Evolutionary conservation across 768 basidiomycete species (phyloP), one percentile per base, ranked within the genome.

Genomic region (Auricularia auricula-judae): DNA sequence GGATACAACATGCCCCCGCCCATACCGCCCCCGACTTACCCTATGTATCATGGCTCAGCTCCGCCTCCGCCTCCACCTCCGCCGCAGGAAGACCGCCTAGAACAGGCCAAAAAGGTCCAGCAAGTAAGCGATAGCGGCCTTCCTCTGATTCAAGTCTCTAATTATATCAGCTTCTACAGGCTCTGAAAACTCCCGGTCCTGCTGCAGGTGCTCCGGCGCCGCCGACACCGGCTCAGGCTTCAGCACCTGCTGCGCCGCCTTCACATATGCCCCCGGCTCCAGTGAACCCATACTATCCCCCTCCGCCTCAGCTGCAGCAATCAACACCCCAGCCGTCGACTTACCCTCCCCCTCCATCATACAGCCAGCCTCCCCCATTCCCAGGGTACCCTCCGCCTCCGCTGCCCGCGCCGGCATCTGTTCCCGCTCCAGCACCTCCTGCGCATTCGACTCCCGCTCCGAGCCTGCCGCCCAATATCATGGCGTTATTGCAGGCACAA

Each of bases 71-170:
- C 43, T 3, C 21, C 12, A 44, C 51, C 35, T 8, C 56, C 56
- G 33, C 76, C 80, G 47, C 73, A 77, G 11, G 90, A 93, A 65
- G 91, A 93, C 61, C 87, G 92, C 12, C 78, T 95, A 21, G 93
- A 95, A 70, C 89, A 93, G 79, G 91, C 92, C 7, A 84, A 86
- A 64, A 88, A 84, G 74, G 91, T 94, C 8, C 92, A 93, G 71
- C 89, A 92, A 69, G 84, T 86, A 65, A 12, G 74, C 68, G 16
- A 21, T 36, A 18, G 61, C 62, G 5, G 1, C 42, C 18, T 43
- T 8, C 14, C 11, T 10, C 35, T 23, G 42, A 36, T 5, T 29
- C 59, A 29, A 62, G 58, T 29, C 21, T 18, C 61, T 44, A n/a
- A 59, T 53, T 61, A 63, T 44, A 61, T 62, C 65, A 85, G 81